These are phyloP conservation scores for Alternaria sp. DNA, from an alignment of 2,329 filamentous ascomycete genomes.

Conservation along the genomic window DNA sequence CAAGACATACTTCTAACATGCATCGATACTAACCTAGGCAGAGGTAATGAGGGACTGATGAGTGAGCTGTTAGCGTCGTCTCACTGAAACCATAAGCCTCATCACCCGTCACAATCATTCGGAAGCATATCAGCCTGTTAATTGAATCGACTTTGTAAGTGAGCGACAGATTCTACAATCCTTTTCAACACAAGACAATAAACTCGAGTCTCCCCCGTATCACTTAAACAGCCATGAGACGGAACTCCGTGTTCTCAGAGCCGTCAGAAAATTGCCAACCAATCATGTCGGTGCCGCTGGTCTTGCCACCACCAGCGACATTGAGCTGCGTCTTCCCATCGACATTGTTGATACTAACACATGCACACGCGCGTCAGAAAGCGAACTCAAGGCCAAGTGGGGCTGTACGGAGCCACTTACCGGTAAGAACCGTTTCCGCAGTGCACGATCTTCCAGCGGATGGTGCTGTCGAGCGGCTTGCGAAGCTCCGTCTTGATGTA, in stretches of 20 bases:
- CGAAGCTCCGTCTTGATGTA: neutral
- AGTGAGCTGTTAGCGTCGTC: neutral
- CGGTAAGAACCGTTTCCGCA: neutral
- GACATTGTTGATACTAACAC: neutral
- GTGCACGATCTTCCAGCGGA: neutral
- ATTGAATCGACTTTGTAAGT: neutral
- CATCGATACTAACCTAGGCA: neutral
- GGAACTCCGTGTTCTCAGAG: neutral
- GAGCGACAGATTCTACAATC: neutral
- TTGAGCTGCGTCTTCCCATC: constrained; percentile 1
- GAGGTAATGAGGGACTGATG: neutral
- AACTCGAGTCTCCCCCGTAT: neutral
- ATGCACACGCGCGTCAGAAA: neutral
- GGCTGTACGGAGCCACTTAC: neutral
- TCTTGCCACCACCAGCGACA: neutral
- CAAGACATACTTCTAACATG: neutral
- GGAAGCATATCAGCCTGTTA: neutral
- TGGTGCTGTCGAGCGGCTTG: neutral
- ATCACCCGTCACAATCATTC: neutral
- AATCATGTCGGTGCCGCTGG: neutral
- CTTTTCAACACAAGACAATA: neutral
- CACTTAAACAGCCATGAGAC: neutral
- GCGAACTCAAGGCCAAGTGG: neutral
- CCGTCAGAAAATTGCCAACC: neutral
- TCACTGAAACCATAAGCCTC: neutral